Percentiles rank a stretch among this genome's conserved stretches.
These are phyloP conservation scores for Lipomyces chichibuensis DNA, from an alignment of 805 yeast species.

Conservation along the genomic window DNA sequence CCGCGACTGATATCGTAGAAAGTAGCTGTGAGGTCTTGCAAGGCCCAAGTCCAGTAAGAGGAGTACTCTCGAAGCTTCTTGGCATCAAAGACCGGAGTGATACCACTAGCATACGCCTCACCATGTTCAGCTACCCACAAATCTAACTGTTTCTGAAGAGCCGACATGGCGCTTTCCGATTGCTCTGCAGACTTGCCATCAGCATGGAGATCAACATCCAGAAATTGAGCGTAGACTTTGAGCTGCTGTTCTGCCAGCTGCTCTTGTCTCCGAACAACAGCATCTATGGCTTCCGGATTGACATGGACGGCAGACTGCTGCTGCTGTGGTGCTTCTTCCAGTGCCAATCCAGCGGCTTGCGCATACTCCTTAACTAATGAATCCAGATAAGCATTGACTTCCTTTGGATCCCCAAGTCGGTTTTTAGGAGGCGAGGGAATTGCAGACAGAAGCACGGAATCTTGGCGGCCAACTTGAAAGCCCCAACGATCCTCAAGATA, in stretches of 20 bases:
- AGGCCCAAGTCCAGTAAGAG: conserved; percentile 99
- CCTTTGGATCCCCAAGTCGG: conserved; percentile 81
- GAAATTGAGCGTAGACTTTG: conserved; percentile 90
- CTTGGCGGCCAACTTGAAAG: conserved; percentile 90
- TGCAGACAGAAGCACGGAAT: conserved; percentile 77
- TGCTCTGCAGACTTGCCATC: conserved; percentile 82
- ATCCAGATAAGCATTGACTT: conserved; percentile 88
- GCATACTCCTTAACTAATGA: conserved; percentile 81
- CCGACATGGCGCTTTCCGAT: conserved; percentile 80
- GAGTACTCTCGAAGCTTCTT: conserved; percentile 94
- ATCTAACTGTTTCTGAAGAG: conserved; percentile 86
- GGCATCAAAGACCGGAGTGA: conserved; percentile 83
- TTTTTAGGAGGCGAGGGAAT: conserved; percentile 86
- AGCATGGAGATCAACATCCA: conserved; percentile 84
- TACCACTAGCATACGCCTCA: conserved; percentile 87
- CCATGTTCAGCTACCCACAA: conserved; percentile 89
- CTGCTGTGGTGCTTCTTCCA: conserved; percentile 59
- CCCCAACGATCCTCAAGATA: conserved; percentile 92
- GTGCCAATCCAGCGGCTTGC: conserved; percentile 71
- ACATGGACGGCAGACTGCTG: conserved; percentile 78
- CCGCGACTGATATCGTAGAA: conserved; percentile 96
- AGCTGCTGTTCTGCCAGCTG: conserved; percentile 74
- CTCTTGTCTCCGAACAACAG: conserved; percentile 67
- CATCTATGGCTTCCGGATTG: conserved; percentile 93
- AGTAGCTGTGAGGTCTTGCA: conserved; percentile 91